phyloP scores from a whole-genome alignment of 305 asterid genomes.

The Lippia alba region DNA sequence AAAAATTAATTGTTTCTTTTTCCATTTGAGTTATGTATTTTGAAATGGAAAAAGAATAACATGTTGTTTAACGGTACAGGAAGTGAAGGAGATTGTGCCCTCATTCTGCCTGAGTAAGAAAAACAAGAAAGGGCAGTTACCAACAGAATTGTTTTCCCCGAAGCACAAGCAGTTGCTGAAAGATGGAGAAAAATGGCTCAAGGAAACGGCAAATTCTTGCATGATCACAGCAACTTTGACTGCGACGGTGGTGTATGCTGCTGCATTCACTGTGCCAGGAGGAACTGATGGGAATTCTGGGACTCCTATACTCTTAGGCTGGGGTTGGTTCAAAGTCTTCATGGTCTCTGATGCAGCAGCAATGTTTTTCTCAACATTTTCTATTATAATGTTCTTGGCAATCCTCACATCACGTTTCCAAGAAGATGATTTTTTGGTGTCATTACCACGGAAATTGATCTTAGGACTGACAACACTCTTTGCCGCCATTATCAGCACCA shows the following conservation, averaged over 20 bases:
- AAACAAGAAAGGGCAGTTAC: conserved; percentile 25
- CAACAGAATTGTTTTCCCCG: conserved; percentile 28
- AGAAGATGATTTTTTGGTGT: conserved; percentile 5
- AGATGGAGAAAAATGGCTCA: conserved; percentile 51
- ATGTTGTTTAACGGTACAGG: conserved; percentile 20
- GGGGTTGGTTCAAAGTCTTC: conserved; percentile 14
- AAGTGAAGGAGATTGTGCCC: conserved; percentile 36
- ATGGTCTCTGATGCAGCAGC: conserved; percentile 16
- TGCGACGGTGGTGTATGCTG: conserved; percentile 42
- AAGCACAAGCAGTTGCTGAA: conserved; percentile 30
- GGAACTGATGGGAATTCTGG: conserved; percentile 33
- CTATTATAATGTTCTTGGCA: conserved; percentile 19
- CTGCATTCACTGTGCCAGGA: conserved; percentile 47
- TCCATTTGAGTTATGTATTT: background rate
- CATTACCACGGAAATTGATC: background rate
- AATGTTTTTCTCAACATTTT: conserved; percentile 23
- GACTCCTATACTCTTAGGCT: conserved; percentile 22
- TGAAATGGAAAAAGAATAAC: background rate
- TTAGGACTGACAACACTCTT: background rate
- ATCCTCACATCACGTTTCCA: background rate
- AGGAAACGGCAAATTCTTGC: conserved; percentile 42
- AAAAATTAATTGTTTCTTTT: background rate
- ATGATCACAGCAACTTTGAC: conserved; percentile 46
- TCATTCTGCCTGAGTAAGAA: conserved; percentile 7
- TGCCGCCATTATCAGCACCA: conserved; percentile 20